phyloP scores from a whole-genome alignment of 176 grass and related monocot genomes.

The Cenchrus fungigraminus region DNA sequence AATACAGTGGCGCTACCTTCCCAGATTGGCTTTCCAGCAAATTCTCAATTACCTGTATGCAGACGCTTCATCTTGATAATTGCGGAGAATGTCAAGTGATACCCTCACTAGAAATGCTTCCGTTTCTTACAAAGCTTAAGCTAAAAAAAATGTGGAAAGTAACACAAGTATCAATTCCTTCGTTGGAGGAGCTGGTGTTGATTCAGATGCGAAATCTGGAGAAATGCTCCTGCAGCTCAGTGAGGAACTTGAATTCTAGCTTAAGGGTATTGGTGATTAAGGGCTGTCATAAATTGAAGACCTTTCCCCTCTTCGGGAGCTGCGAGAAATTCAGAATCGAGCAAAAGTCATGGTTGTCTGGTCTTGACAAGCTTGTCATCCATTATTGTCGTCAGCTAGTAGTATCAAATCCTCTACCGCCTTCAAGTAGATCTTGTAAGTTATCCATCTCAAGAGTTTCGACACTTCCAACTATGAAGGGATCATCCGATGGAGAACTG shows the following conservation, averaged over 20 bases:
- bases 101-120: constrained; percentile 35
- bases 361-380: neutral
- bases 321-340: neutral
- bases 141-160: constrained; percentile 25
- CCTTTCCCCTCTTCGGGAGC: constrained; percentile 14
- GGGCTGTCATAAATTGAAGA: neutral
- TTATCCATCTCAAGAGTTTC: neutral
- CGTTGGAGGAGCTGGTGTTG: constrained; percentile 34
- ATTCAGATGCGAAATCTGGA: constrained; percentile 25
- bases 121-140: constrained; percentile 22
- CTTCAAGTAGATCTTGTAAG: neutral
- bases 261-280: constrained; percentile 17
- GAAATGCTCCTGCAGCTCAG: constrained; percentile 26
- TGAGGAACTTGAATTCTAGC: neutral
- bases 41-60: constrained; percentile 16
- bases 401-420: constrained; percentile 10
- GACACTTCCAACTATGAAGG: neutral
- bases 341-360: constrained; percentile 30
- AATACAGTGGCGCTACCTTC: constrained; percentile 21
- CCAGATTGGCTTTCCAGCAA: constrained; percentile 27
- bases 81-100: constrained; percentile 18
- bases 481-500: too few relatives aligned
- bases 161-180: constrained; percentile 17
- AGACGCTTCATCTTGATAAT: constrained; percentile 26
- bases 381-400: neutral